Evolutionary conservation across 148 eudicot genomes (phyloP), one percentile per base, ranked within the genome.

Genomic region (Oxyria digyna): DNA sequence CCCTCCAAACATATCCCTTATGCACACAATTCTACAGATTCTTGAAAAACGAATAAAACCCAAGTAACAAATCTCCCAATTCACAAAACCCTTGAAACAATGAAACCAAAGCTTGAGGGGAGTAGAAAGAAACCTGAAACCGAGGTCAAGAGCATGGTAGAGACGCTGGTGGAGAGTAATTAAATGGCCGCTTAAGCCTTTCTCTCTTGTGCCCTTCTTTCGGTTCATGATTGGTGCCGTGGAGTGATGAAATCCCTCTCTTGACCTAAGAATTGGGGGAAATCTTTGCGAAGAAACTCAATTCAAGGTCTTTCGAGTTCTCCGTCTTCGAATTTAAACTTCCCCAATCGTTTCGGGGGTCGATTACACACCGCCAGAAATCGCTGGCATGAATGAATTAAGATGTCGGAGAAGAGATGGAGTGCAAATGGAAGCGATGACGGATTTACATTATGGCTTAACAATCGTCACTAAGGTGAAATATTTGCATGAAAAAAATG

Each of bases 141-240:
- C 91, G 40, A 88, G 89, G 65, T 77, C 75, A 54, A 91, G 83
- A 63, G 89, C 79, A 71, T 86, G 80, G 68, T 83, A 74, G 65
- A 91, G 85, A 75, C 91, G 96, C 46, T 81, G 85, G 69, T 86
- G 96, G 38, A 87, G 85, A n/a, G 74, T 85, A 68, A 23, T 29
- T 38, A 85, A 50, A 74, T 83, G 86, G 20, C 73, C 63, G 33
- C 68, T 77, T 31, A 67, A 42, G 57, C 73, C 79, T 69, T 69
- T 69, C 13, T 45, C 57, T 14, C 37, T 45, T 26, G 40, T 11
- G 29, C 57, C 57, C 71, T 45, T 69, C 71, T 45, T 42, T 15
- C 27, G 35, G 23, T 69, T 69, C 71, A 69, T 69, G 4, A 23
- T 37, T 37, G 26, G 26, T 20, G 33, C 69, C 46, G n/a, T 37